Conservation (phyloP, 805 yeast genomes). For the Candida sakaeoensis region DNA sequence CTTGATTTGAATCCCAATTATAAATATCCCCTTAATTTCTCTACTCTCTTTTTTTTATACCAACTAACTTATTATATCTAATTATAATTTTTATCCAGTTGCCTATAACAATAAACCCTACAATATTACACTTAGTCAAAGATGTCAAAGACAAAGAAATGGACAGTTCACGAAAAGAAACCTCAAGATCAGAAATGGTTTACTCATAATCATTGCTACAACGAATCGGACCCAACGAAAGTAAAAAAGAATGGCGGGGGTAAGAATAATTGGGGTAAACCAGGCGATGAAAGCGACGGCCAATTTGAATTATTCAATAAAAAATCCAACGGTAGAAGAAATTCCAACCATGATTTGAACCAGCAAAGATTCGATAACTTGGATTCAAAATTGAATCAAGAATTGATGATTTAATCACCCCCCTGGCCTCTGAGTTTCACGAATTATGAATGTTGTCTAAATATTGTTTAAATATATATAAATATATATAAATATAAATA, state of each 20-base stretch:
- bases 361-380: slow-evolving; percentile 25
- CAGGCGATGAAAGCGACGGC: slow-evolving; percentile 70
- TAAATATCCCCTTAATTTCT: too few species aligned
- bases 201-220: slow-evolving; percentile 64
- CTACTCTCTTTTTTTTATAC: too few species aligned
- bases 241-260: slow-evolving; percentile 86
- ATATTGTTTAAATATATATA: too few species aligned
- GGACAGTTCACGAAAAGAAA: slow-evolving; percentile 63
- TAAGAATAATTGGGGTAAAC: slow-evolving; percentile 81
- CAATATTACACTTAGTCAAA: slow-evolving; percentile 5
- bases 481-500: too few species aligned
- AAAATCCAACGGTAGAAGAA: slow-evolving; percentile 27
- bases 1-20: too few species aligned
- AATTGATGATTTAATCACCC: slow-evolving; percentile 5
- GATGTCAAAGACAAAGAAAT: slow-evolving; percentile 79
- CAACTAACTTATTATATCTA: too few species aligned
- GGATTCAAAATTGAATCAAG: slow-evolving; percentile 18
- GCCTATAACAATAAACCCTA: too few species aligned
- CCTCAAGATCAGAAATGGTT: slow-evolving; percentile 63
- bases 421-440: too few species aligned
- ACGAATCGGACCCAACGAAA: slow-evolving; percentile 66
- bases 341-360: slow-evolving; percentile 36
- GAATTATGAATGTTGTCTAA: too few species aligned
- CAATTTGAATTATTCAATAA: slow-evolving; percentile 12
- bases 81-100: too few species aligned